phyloP scores from a whole-genome alignment of 1,284 basidiomycete species.

The Trichosporon ovoides region DNA sequence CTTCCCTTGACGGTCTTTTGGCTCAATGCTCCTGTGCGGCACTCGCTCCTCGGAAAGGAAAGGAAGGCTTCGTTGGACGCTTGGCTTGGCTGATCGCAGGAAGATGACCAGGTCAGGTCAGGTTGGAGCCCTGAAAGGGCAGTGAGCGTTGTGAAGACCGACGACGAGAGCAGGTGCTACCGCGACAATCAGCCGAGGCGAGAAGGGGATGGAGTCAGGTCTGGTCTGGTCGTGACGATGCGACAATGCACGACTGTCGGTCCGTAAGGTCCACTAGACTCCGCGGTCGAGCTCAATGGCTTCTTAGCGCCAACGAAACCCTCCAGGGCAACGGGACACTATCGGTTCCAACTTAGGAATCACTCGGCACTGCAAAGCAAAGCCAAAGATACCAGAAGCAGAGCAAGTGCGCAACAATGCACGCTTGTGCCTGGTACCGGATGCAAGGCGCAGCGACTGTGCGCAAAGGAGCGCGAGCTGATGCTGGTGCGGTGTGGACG shows the following conservation, averaged over 20 bases:
- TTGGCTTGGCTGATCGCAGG: too few relatives aligned
- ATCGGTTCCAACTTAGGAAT: background rate
- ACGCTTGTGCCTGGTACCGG: background rate
- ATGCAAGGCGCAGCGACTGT: too few relatives aligned
- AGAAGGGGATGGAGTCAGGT: too few relatives aligned
- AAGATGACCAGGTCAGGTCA: too few relatives aligned
- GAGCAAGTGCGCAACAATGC: background rate
- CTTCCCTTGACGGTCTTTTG: too few relatives aligned
- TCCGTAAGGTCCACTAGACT: too few relatives aligned
- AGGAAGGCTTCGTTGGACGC: too few relatives aligned
- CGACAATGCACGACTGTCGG: slow-evolving; percentile 4
- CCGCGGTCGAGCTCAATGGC: too few relatives aligned
- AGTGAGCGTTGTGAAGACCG: background rate
- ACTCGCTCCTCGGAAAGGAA: too few relatives aligned
- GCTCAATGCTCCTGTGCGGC: too few relatives aligned
- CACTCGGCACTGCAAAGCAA: background rate
- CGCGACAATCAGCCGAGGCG: slow-evolving; percentile 1
- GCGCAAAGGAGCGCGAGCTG: background rate
- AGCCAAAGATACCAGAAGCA: too few relatives aligned
- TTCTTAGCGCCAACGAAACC: background rate
- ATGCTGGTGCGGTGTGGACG: background rate
- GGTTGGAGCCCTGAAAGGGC: background rate
- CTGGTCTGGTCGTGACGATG: too few relatives aligned
- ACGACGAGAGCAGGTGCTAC: background rate
- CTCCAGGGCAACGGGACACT: background rate